phyloP scores from a whole-genome alignment of 1,139 yeast genomes.

The Debaryomyces fabryi region DNA sequence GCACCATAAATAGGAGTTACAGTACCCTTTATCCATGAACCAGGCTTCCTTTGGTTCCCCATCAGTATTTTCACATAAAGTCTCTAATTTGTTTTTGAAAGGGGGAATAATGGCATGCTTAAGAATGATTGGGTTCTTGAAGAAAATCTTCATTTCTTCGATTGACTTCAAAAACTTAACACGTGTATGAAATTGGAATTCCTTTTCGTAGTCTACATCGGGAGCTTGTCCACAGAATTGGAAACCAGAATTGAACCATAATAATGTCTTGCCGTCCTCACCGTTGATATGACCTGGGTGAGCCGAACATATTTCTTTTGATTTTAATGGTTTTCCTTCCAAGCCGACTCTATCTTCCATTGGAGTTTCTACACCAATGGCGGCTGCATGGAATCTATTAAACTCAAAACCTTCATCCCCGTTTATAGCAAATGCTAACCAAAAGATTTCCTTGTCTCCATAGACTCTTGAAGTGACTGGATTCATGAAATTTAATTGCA shows the following conservation, averaged over 20 bases:
- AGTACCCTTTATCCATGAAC: constrained; percentile 34
- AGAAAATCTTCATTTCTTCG: constrained; percentile 24
- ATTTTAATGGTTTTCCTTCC: constrained; percentile 22
- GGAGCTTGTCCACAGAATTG: constrained; percentile 34
- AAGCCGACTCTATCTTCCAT: constrained; percentile 21
- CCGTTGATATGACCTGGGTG: constrained; percentile 48
- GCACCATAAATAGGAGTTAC: constrained; percentile 50
- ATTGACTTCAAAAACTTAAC: constrained; percentile 22
- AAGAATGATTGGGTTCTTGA: constrained; percentile 26
- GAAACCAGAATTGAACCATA: constrained; percentile 41
- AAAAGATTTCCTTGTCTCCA: constrained; percentile 41
- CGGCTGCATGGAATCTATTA: constrained; percentile 31
- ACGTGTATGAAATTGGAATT: constrained; percentile 21
- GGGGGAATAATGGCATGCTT: constrained; percentile 37
- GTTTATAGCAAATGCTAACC: constrained; percentile 35
- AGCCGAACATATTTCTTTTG: constrained; percentile 43
- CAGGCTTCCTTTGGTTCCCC: constrained; percentile 37
- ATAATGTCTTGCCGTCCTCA: constrained; percentile 30
- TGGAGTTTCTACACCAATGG: constrained; percentile 33
- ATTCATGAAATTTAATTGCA: constrained; percentile 30
- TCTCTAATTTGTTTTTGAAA: constrained; percentile 26
- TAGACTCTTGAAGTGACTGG: constrained; percentile 29
- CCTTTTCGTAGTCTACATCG: constrained; percentile 27
- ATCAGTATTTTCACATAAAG: constrained; percentile 25
- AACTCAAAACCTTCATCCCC: constrained; percentile 39